Evolutionary conservation across 805 yeast genomes (phyloP).

Genomic region (Cyberlindnera nakhonratchasimensis): DNA sequence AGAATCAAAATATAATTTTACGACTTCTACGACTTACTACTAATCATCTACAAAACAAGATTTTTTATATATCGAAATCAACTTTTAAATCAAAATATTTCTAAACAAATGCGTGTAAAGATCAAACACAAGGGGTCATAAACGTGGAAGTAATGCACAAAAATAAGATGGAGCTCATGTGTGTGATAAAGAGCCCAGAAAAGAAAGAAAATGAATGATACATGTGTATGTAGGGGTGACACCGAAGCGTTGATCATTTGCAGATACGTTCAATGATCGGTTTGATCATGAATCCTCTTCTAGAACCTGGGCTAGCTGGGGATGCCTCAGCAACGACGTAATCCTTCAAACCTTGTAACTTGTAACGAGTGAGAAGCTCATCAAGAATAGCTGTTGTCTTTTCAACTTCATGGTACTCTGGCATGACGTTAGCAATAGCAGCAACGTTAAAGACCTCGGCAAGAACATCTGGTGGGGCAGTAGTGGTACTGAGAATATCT

Average conservation of each 20-base stretch:
- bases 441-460: constrained; percentile 32
- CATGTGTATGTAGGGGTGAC: background rate
- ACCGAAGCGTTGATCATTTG: too few relatives aligned
- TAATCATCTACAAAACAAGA: background rate
- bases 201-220: background rate
- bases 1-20: background rate
- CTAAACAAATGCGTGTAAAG: background rate
- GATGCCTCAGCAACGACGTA: background rate
- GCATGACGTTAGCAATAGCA: constrained; percentile 29
- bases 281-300: constrained; percentile 10
- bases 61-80: background rate
- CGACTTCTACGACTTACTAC: constrained; percentile 3
- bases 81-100: background rate
- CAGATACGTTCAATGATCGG: constrained; percentile 11
- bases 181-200: background rate
- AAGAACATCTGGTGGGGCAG: constrained; percentile 25
- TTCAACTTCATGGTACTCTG: constrained; percentile 20
- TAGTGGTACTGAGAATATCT: constrained; percentile 14
- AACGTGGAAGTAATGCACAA: constrained; percentile 6
- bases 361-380: constrained; percentile 10
- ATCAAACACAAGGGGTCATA: background rate
- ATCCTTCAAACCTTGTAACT: constrained; percentile 6
- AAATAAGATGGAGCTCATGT: background rate
- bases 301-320: background rate
- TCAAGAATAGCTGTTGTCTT: constrained; percentile 4